Conservation (phyloP, 2,329 filamentous ascomycete genomes). For the Fusarium brevicatenulatum region DNA sequence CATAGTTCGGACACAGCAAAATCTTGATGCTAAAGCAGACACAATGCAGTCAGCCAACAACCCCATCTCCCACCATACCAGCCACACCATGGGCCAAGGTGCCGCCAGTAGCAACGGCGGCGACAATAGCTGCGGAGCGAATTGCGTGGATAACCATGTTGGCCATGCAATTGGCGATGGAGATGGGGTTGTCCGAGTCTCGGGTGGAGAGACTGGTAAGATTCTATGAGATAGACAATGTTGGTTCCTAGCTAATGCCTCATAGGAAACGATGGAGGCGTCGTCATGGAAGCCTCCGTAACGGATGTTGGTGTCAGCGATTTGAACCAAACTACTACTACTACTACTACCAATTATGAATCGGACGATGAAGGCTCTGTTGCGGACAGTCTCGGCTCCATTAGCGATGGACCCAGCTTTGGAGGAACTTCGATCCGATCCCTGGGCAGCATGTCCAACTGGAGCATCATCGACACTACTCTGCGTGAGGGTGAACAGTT, state of each 20-base stretch:
- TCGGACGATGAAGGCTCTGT: slow-evolving; percentile 17
- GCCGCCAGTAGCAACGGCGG: slow-evolving; percentile 42
- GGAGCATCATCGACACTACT: slow-evolving; percentile 42
- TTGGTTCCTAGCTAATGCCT: not conserved
- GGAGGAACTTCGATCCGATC: slow-evolving; percentile 22
- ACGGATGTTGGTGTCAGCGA: not conserved
- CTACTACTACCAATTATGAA: not conserved
- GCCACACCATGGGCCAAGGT: slow-evolving; percentile 44
- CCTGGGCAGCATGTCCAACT: slow-evolving; percentile 34
- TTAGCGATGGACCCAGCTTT: slow-evolving; percentile 14
- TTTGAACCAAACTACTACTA: slow-evolving; percentile 7
- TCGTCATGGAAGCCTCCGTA: slow-evolving; percentile 35
- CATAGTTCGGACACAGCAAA: not conserved
- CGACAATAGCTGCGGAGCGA: slow-evolving; percentile 31
- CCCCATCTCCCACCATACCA: slow-evolving; percentile 43
- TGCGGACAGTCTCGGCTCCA: slow-evolving; percentile 8
- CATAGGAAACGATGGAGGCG: not conserved
- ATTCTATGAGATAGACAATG: not conserved
- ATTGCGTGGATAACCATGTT: slow-evolving; percentile 36
- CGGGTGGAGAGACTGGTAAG: slow-evolving; percentile 13
- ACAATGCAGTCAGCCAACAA: slow-evolving; percentile 39
- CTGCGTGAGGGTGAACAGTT: slow-evolving; percentile 49
- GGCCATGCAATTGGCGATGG: slow-evolving; percentile 33
- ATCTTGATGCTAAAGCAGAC: slow-evolving; percentile 29
- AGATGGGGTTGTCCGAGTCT: slow-evolving; percentile 25